Base-by-base conservation (phyloP, 192 early-diverging fungal species). In the Coemansia sp. region DNA sequence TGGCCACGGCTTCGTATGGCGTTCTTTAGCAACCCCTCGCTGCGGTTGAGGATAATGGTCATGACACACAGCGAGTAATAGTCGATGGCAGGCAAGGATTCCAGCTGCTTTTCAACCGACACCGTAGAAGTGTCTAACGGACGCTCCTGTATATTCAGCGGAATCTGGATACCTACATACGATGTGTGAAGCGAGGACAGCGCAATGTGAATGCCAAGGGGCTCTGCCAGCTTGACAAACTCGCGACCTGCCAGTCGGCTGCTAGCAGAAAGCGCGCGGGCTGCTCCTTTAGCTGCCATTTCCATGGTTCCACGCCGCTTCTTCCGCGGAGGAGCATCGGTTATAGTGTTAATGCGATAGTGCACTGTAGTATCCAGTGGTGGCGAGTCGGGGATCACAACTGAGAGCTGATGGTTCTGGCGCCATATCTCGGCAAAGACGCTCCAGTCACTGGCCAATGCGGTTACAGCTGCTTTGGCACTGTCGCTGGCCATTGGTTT, bases 1-100 rank as follows among this genome's bases (percentile, higher is more conserved):
- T 89, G 91, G 45, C 91, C 89, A 20, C 80, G 81, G 18, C 93
- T 92, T 12, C 94, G 86, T 11, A 96, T 89, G 0, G 90, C 87
- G n/a, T 86, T 91, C 71, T 92, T 95, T 4, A 96, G 67, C n/a
- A 91, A 87, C 2, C 94, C 94, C 57, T 94, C 94, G 33, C 87
- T 84, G 39, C 89, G 84, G 14, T 90, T 90, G 15, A 96, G 76
- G 7, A 95, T 73, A 53, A 89, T 89, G 18, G 89, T 86, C 20
- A 96, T 70, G 12, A 84, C 32, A 1, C 34, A 45, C 52, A 84
- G 58, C 53, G 81, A 66, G 38, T 66, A 84, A 0, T 51, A 61
- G 38, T 84, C 81, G 8, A 62, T 52, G 5, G 66, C 73, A 2
- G 80, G 80, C 60, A 74, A 66, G 18, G 2, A 61, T 36, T 74